These are phyloP conservation scores for Termitomyces sp. DNA, from an alignment of 768 basidiomycete species.

Conservation along the genomic window DNA sequence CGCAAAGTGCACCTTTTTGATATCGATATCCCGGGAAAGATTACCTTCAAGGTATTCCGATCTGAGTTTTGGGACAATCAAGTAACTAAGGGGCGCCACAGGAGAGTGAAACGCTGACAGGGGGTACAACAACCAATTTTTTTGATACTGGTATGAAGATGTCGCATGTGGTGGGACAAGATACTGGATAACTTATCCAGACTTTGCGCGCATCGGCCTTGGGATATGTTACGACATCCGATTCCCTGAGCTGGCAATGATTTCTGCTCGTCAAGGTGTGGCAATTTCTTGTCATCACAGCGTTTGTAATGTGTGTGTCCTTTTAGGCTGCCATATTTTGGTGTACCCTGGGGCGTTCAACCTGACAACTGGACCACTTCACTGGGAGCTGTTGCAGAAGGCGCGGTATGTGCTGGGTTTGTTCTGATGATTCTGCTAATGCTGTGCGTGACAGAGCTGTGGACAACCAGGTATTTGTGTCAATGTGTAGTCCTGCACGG, in stretches of 20 bases:
- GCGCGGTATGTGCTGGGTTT: conserved; percentile 54
- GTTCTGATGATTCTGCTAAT: background rate
- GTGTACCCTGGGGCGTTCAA: conserved; percentile 97
- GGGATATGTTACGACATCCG: conserved; percentile 97
- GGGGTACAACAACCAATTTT: conserved; percentile 65
- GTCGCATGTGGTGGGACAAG: background rate
- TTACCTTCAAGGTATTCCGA: conserved; percentile 66
- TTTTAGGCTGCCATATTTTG: conserved; percentile 77
- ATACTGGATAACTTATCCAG: conserved; percentile 31
- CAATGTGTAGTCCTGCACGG: conserved; percentile 94
- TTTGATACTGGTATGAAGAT: conserved; percentile 75
- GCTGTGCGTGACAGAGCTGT: conserved; percentile 58
- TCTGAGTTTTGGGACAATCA: background rate
- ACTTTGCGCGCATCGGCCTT: conserved; percentile 95
- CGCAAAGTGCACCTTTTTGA: conserved; percentile 97
- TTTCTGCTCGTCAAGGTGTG: conserved; percentile 79
- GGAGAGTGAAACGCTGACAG: conserved; percentile 87
- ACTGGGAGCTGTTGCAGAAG: conserved; percentile 91
- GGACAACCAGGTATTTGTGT: conserved; percentile 95
- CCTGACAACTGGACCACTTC: conserved; percentile 88
- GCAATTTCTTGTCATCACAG: background rate
- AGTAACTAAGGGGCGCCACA: conserved; percentile 22
- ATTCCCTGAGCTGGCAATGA: conserved; percentile 92
- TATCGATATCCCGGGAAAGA: conserved; percentile 92
- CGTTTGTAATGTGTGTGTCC: background rate